Evolutionary conservation across 2,329 filamentous ascomycete species (phyloP).

Genomic region (Cordyceps farinosa): DNA sequence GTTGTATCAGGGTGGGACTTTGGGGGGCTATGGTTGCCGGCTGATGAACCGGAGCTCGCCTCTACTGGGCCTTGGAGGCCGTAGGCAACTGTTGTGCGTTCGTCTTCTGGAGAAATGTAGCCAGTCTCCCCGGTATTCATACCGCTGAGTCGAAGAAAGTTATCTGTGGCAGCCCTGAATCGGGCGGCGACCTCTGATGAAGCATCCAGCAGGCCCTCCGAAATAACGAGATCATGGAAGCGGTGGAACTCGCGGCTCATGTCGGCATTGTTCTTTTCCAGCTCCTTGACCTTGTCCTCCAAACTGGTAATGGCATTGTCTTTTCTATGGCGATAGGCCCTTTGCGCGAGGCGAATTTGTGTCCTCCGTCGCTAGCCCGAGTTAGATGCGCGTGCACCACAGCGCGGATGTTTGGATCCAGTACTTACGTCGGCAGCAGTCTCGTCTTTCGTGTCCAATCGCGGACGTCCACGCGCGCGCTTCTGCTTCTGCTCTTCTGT

Average conservation of each 20-base stretch:
- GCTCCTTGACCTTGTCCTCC: conserved; percentile 63
- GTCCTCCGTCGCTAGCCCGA: conserved; percentile 66
- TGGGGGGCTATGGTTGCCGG: conserved; percentile 4
- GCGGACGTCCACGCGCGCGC: conserved; percentile 67
- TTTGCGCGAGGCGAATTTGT: conserved; percentile 81
- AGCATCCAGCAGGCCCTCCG: conserved; percentile 54
- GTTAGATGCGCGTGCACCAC: conserved; percentile 24
- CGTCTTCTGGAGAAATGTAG: conserved; percentile 19
- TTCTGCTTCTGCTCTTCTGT: conserved; percentile 49
- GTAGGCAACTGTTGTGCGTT: conserved; percentile 9
- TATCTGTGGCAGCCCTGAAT: conserved; percentile 54
- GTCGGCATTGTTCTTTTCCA: conserved; percentile 67
- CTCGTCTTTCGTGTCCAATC: conserved; percentile 73
- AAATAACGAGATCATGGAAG: conserved; percentile 60
- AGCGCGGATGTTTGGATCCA: background rate
- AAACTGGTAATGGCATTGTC: conserved; percentile 74
- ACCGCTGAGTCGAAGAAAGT: conserved; percentile 54
- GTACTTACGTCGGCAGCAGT: conserved; percentile 71
- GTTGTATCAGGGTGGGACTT: conserved; percentile 13
- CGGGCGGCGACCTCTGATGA: conserved; percentile 55
- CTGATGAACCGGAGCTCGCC: conserved; percentile 6
- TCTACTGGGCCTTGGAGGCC: background rate
- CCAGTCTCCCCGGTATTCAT: conserved; percentile 36
- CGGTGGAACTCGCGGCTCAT: conserved; percentile 70
- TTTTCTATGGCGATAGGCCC: conserved; percentile 81